Conservation (phyloP, 768 basidiomycete genomes). For the Gelatoporia subvermispora region DNA sequence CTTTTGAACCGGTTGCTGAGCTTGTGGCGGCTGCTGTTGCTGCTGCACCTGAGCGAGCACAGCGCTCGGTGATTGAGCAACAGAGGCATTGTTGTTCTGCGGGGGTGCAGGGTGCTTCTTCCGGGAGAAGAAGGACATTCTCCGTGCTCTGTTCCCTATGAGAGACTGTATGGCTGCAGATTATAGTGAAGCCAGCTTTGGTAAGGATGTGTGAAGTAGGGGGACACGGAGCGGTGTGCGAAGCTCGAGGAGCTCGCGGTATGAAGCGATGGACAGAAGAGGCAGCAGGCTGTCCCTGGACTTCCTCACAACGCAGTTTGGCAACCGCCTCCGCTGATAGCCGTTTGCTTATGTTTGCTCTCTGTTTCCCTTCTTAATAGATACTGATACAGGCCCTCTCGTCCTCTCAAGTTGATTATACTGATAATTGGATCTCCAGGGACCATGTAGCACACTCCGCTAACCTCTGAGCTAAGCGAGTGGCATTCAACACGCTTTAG, state of each 20-base stretch:
- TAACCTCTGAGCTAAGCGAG: too few relatives aligned
- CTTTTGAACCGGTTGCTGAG: slow-evolving; percentile 27
- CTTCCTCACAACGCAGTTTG: slow-evolving; percentile 13
- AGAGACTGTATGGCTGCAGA: slow-evolving; percentile 63
- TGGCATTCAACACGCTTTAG: too few relatives aligned
- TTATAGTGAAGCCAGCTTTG: slow-evolving; percentile 5
- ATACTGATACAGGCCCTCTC: too few relatives aligned
- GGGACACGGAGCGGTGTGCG: slow-evolving; percentile 2
- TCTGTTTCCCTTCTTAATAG: too few relatives aligned
- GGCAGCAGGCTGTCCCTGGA: slow-evolving; percentile 7
- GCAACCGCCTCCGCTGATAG: slow-evolving; percentile 22
- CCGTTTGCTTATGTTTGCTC: slow-evolving; percentile 8
- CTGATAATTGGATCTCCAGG: too few relatives aligned
- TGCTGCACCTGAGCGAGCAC: slow-evolving; percentile 38
- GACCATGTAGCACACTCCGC: too few relatives aligned
- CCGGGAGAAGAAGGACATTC: slow-evolving; percentile 94
- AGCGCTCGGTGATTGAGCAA: slow-evolving; percentile 62
- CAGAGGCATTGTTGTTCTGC: slow-evolving; percentile 36
- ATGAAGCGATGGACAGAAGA: slow-evolving; percentile 10
- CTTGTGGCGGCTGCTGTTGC: slow-evolving; percentile 7
- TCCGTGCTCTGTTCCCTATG: slow-evolving; percentile 53
- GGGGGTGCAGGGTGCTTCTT: slow-evolving; percentile 59
- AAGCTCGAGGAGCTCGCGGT: slow-evolving; percentile 12
- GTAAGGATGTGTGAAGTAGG: slow-evolving; percentile 1
- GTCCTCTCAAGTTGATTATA: too few relatives aligned